Percentiles rank a stretch among this genome's conserved stretches.
phyloP scores from a whole-genome alignment of 129 eudicot species.

The Escallonia herrerae region DNA sequence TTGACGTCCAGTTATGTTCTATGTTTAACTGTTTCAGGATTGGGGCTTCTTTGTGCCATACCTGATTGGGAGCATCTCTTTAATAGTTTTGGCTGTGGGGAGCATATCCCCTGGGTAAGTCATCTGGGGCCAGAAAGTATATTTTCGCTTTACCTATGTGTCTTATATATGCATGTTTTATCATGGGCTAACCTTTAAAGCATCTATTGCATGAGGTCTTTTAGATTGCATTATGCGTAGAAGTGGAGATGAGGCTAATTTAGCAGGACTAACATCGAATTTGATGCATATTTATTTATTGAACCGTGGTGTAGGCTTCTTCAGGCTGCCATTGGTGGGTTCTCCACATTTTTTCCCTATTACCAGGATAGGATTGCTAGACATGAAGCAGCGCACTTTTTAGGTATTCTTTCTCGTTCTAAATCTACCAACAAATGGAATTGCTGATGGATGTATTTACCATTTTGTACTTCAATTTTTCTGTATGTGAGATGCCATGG shows the following conservation, averaged over 20 bases:
- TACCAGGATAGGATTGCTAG: slow-evolving; percentile 90
- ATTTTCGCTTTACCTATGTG: no score
- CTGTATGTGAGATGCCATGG: not conserved
- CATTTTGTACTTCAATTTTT: not conserved
- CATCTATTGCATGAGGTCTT: slow-evolving; percentile 3
- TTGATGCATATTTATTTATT: not conserved
- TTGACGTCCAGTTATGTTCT: not conserved
- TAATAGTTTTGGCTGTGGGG: slow-evolving; percentile 88
- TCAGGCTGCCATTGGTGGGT: slow-evolving; percentile 88
- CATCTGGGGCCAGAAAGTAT: not conserved
- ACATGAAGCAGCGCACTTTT: slow-evolving; percentile 98
- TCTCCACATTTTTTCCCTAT: slow-evolving; percentile 81
- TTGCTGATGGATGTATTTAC: not conserved
- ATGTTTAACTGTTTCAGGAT: slow-evolving; percentile 41
- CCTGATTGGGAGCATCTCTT: slow-evolving; percentile 88
- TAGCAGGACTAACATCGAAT: not conserved
- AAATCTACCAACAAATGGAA: not conserved
- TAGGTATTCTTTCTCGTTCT: slow-evolving; percentile 42
- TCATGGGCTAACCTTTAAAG: not conserved
- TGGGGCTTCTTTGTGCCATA: slow-evolving; percentile 99
- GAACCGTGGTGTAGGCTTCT: slow-evolving; percentile 62
- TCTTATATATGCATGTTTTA: no score
- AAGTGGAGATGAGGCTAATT: not conserved
- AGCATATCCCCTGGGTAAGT: slow-evolving; percentile 97
- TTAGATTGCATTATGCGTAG: slow-evolving; percentile 6